Evolutionary conservation across 208 protist species (phyloP).

Genomic region (Angomonas desouzai): DNA sequence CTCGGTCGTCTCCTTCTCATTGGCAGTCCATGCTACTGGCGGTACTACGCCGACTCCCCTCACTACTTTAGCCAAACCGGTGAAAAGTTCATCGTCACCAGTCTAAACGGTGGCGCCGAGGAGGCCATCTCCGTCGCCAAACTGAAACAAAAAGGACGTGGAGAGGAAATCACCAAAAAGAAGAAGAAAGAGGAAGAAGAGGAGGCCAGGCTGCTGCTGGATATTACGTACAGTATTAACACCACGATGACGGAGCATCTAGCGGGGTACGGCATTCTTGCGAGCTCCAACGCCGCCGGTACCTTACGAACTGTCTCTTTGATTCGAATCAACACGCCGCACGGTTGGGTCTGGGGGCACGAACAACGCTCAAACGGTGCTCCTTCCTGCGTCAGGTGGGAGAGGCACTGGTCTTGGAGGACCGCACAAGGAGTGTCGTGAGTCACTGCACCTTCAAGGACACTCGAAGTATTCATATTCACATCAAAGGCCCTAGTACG

Average conservation of each 20-base stretch:
- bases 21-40: slow-evolving; percentile 32
- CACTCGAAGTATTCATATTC: slow-evolving; percentile 15
- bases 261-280: slow-evolving; percentile 22
- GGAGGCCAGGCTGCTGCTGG: not conserved
- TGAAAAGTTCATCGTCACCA: not conserved
- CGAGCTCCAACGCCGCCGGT: slow-evolving; percentile 16
- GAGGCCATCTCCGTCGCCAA: slow-evolving; percentile 1
- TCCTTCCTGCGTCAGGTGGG: slow-evolving; percentile 16
- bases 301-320: slow-evolving; percentile 18
- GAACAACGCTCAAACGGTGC: slow-evolving; percentile 18
- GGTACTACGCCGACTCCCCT: slow-evolving; percentile 12
- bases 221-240: slow-evolving; percentile 12
- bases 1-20: slow-evolving; percentile 17
- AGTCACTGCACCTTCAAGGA: slow-evolving; percentile 24
- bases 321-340: slow-evolving; percentile 22
- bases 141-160: not conserved
- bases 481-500: slow-evolving; percentile 13
- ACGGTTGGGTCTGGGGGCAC: slow-evolving; percentile 15
- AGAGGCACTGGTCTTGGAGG: slow-evolving; percentile 16
- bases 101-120: slow-evolving; percentile 2
- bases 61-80: slow-evolving; percentile 16
- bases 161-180: not conserved
- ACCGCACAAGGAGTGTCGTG: slow-evolving; percentile 6
- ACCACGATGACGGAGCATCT: slow-evolving; percentile 20
- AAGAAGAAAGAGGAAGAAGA: slow-evolving; percentile 10